Base-by-base conservation (phyloP, 108 stramenopile species). In the Skeletonema potamos region DNA sequence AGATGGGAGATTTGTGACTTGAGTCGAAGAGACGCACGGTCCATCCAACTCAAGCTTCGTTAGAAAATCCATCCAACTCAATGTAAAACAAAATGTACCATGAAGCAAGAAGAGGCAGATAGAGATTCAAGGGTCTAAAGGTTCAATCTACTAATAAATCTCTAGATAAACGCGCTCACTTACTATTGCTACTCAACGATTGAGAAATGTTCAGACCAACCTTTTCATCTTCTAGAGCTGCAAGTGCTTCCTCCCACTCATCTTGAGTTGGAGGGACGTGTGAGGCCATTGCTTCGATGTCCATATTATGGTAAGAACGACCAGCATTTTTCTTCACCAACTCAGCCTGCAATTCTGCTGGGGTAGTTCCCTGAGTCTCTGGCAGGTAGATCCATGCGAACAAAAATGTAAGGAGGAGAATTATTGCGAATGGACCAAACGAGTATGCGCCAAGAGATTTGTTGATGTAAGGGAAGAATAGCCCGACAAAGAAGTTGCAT, bases 401-500 rank as follows among this genome's bases (percentile, higher is more conserved):
- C 24, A 85, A 34, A 33, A 92, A 34, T 1, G 68, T 62, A 44
- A 73, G 65, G 27, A 82, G 70, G 64, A 95, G 82, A 15, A 95
- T 84, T 10, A 64, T 67, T 26, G 88, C 96, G 77, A 96, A 96
- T 32, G 95, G 95, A 44, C 58, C 81, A 69, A 97, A 96, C 13
- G 87, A 84, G 62, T 85, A 95, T 1, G 93, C 41, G 8, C 76
- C 80, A 48, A 93, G 66, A 54, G 85, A 77, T 58, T 79, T 41
- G 68, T 92, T 86, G 64, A 96, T 76, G 69, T 83, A 86, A 6
- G 97, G 99, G 79, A 98, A 99, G 28, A 86, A 64, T 27, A 97
- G 51, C 11, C 92, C 97, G 34, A 97, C 90, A 57, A 95, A 64
- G 66, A 97, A 93, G 84, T 97, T 97, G 79, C 86, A 94, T 6